phyloP scores from a whole-genome alignment of 352 stramenopile species.

The Ophiocytium majus region DNA sequence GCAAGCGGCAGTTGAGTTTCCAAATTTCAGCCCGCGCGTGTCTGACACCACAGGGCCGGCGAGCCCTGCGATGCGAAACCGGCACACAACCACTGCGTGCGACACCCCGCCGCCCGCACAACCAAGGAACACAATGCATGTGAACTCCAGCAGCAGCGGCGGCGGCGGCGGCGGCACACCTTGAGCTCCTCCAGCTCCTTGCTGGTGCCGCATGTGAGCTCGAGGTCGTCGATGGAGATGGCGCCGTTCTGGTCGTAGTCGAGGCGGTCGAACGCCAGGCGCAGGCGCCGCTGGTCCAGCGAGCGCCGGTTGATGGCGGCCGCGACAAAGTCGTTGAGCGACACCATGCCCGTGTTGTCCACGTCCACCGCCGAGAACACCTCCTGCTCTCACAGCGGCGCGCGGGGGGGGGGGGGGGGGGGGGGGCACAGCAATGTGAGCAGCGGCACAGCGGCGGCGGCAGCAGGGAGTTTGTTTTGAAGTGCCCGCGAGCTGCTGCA shows the following conservation, averaged over 20 bases:
- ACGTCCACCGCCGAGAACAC: constrained; percentile 45
- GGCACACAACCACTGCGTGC: no score
- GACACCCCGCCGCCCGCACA: no score
- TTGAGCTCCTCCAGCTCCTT: not conserved
- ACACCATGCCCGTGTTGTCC: constrained; percentile 29
- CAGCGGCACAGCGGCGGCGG: no score
- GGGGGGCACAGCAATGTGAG: not conserved
- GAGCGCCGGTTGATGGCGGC: constrained; percentile 35
- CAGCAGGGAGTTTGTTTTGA: no score
- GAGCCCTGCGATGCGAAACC: no score
- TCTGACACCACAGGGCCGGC: no score
- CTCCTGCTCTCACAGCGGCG: constrained; percentile 22
- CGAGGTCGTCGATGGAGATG: constrained; percentile 29
- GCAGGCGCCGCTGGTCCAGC: constrained; percentile 44
- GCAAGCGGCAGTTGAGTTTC: no score
- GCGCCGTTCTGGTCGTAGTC: constrained; percentile 53
- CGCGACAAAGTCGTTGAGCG: constrained; percentile 53
- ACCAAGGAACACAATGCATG: no score
- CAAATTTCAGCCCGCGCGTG: no score
- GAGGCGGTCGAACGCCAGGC: constrained; percentile 48
- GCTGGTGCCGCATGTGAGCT: constrained; percentile 8
- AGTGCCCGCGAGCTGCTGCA: no score
- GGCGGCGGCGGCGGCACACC: not conserved
- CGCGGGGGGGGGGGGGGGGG: not conserved
- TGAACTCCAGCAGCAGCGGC: no score